Conservation (phyloP, 306 rosid species). For the Vigna unguiculata region DNA sequence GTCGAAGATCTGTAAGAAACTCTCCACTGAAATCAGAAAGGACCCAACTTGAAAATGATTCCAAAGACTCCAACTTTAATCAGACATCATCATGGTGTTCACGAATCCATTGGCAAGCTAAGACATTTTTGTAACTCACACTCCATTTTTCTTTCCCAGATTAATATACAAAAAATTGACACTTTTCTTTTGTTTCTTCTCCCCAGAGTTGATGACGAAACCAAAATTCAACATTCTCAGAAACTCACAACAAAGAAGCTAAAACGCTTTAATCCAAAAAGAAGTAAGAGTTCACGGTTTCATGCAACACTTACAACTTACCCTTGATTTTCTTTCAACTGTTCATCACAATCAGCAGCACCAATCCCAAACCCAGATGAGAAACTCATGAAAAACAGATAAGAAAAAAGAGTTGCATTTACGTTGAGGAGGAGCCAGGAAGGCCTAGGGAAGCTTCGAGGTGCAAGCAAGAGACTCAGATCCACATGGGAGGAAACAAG, state of each 20-base stretch:
- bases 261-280: slow-evolving; percentile 37
- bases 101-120: slow-evolving; percentile 12
- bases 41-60: slow-evolving; percentile 27
- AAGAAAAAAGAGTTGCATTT: slow-evolving; percentile 25
- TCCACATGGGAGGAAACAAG: slow-evolving; percentile 48
- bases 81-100: slow-evolving; percentile 21
- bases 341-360: slow-evolving; percentile 33
- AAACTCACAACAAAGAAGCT: slow-evolving; percentile 36
- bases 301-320: slow-evolving; percentile 39
- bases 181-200: neutral
- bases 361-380: slow-evolving; percentile 37
- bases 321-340: slow-evolving; percentile 33
- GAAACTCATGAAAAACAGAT: slow-evolving; percentile 22
- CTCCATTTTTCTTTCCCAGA: slow-evolving; percentile 12
- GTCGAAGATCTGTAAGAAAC: slow-evolving; percentile 10
- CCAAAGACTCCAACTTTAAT: slow-evolving; percentile 41
- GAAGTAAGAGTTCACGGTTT: slow-evolving; percentile 3
- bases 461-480: slow-evolving; percentile 58
- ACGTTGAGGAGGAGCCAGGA: slow-evolving; percentile 33
- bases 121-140: neutral
- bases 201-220: slow-evolving; percentile 30
- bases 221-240: slow-evolving; percentile 22
- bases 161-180: slow-evolving; percentile 5
- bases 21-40: slow-evolving; percentile 15
- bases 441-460: slow-evolving; percentile 38